Evolutionary conservation across 192 early-diverging fungal species (phyloP), one percentile per base, ranked within the genome.

Genomic region (Linnemannia hyalina): DNA sequence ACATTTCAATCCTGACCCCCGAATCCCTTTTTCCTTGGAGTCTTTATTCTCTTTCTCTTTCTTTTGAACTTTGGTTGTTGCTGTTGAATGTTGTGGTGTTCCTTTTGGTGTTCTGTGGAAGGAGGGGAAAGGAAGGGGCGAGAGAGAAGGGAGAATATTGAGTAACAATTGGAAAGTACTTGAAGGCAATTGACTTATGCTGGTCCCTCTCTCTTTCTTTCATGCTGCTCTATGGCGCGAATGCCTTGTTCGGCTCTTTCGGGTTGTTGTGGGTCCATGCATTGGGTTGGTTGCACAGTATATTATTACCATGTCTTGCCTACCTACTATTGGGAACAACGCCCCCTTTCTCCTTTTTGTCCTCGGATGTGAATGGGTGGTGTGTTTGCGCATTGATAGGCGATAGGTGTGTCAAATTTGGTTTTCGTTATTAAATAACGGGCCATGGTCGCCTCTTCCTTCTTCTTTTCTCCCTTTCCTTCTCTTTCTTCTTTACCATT

Each of bases 381-480:
- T 60, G 6, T 63, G 60, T 65, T 26, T 65, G 60, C 23, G 49
- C 49, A 52, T 52, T 18, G 49, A 52, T 20, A 18, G 18, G 49
- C 49, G 18, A 52, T 20, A 52, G 2, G 6, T 63, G 60, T 65
- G 3, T 46, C 44, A 46, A 46, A 46, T 65, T 65, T 13, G 42
- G 11, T 65, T 65, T 65, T 60, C n/a, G n/a, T 60, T 60, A 65
- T 32, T 52, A 65, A 65, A 65, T 29, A 65, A 65, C 60, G 60
- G 55, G 60, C 60, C 60, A 23, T 57, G 60, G 26, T 65, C 60
- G 6, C 29, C 32, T 23, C 3, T n/a, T 65, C 7, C 11, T 35
- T 49, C 15, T 54, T 74, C 60, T 32, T 65, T 65, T 65, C 29
- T 35, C 32, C n/a, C n/a, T 74, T 74, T 15, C 47, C 26, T 44